Percentiles rank a stretch among this genome's conserved stretches.
Evolutionary conservation across 176 grass and related monocot species (phyloP).

Genomic region (Alopecurus myosuroides): DNA sequence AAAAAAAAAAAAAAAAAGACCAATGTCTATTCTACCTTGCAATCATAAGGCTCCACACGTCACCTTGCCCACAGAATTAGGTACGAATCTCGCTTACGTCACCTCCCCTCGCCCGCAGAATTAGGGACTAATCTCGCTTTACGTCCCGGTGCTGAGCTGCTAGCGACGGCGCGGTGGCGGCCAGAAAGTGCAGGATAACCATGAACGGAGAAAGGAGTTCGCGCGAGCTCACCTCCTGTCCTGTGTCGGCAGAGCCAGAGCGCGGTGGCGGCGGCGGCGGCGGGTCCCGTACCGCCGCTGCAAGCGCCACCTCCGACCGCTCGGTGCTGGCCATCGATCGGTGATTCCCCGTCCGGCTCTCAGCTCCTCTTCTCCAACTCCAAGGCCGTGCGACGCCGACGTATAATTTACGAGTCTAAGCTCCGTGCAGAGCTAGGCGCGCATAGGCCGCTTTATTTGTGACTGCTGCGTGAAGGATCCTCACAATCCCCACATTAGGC

Average conservation of each 20-base stretch:
- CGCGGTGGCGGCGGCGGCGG: background rate
- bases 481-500: background rate
- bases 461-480: background rate
- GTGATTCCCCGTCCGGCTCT: background rate
- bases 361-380: background rate
- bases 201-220: background rate
- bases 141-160: background rate
- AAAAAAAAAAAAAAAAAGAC: too few species aligned
- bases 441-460: background rate
- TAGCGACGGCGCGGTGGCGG: background rate
- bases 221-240: slow-evolving; percentile 8
- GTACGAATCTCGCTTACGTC: background rate
- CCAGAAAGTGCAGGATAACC: background rate
- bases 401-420: slow-evolving; percentile 26
- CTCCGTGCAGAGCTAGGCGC: slow-evolving; percentile 16
- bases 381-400: background rate
- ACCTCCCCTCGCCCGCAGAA: background rate
- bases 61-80: background rate
- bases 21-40: too few species aligned
- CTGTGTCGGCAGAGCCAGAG: background rate
- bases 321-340: background rate
- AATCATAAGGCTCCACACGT: too few species aligned
- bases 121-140: background rate
- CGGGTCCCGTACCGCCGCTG: background rate
- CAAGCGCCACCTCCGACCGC: slow-evolving; percentile 16